Base-by-base conservation (phyloP, 2,329 filamentous ascomycete genomes). In the Paramyrothecium roridum region DNA sequence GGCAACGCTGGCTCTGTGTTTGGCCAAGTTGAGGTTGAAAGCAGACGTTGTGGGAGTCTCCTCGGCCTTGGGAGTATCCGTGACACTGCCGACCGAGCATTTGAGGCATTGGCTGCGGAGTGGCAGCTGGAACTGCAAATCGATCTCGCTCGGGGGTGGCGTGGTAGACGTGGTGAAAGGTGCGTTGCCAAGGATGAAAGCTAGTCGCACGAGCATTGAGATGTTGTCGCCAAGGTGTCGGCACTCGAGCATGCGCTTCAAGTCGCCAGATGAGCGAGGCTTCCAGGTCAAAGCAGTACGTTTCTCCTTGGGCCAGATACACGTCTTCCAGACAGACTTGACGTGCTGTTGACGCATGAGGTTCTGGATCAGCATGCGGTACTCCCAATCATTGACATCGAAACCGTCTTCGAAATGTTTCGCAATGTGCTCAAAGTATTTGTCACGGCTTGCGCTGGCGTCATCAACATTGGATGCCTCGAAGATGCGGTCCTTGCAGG, bases 341-440 rank as follows among this genome's bases (percentile, higher is more conserved):
- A 78, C 70, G 54, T 71, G 70, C 20, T 69, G 65, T 57, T 78
- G 75, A 47, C 76, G 68, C 65, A 78, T 70, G 20, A 78, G 65
- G 57, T 78, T 78, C 57, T 77, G 75, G 46, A 78, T 62, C 58
- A 76, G 73, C 12, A 72, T 66, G 50, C 69, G 70, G 61, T 76
- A 77, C 53, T 77, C 73, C 75, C 75, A 78, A 48, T 73, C 69
- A 54, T 70, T 68, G 17, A 76, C 73, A 21, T 75, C 70, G 46
- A 68, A 73, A 40, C 73, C 73, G 46, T 75, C 73, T 57, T 77
- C 74, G 22, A 77, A 77, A 57, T 78, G 75, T 61, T 76, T 76
- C 43, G 75, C 76, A 53, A 78, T 74, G 57, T 78, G 75, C 58
- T 77, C 76, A 59, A 78, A 77, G 65, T 76, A 76, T 60, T 73